Evolutionary conservation across 345 rosid species (phyloP).

Genomic region (Melastoma malabathricum): DNA sequence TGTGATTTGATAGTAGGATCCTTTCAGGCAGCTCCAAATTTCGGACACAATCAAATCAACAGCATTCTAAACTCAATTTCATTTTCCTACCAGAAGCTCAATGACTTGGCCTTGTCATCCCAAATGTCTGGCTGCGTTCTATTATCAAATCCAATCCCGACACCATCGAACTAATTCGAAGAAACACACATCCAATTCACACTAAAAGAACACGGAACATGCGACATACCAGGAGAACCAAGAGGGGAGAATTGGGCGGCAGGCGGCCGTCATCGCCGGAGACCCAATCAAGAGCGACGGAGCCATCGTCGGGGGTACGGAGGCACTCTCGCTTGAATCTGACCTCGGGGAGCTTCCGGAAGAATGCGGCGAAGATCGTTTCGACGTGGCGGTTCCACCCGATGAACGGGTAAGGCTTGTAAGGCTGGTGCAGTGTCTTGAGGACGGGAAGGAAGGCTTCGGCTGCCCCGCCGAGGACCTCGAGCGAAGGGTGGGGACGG

Average conservation of each 20-base stretch:
- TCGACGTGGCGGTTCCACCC: conserved; percentile 47
- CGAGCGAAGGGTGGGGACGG: conserved; percentile 43
- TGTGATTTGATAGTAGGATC: no score
- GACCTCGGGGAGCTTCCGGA: conserved; percentile 27
- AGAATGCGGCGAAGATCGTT: conserved; percentile 51
- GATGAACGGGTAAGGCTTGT: conserved; percentile 40
- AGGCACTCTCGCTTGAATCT: conserved; percentile 41
- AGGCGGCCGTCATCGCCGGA: conserved; percentile 36
- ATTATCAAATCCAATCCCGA: no score
- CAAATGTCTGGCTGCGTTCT: no score
- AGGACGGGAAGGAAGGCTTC: conserved; percentile 46
- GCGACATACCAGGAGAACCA: conserved; percentile 55
- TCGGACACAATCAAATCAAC: no score
- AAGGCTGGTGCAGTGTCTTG: conserved; percentile 31
- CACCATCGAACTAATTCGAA: no score
- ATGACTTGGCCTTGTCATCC: no score
- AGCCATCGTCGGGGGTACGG: conserved; percentile 35
- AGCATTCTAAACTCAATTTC: no score
- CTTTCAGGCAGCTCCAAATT: no score
- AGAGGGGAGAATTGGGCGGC: conserved; percentile 48
- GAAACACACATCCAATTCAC: not conserved
- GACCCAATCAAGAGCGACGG: conserved; percentile 56
- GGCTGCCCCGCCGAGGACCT: conserved; percentile 55
- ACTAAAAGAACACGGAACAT: not conserved
- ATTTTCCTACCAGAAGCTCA: no score